Base-by-base conservation (phyloP, 2,329 filamentous ascomycete genomes). In the Ophiostoma pallidulum region DNA sequence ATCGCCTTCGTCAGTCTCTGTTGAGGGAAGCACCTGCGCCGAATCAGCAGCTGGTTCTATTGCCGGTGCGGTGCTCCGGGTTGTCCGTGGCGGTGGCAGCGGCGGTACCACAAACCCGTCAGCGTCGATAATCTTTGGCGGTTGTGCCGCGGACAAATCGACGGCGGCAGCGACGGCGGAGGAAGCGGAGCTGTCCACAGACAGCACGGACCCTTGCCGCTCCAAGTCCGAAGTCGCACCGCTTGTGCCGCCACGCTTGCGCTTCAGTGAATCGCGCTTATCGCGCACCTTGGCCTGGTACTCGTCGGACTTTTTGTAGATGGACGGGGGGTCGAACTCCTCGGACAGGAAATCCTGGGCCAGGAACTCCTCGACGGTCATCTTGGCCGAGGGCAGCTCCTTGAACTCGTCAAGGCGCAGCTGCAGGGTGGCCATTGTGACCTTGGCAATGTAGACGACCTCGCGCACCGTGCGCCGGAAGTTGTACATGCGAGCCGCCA, bases 401-500 rank as follows among this genome's bases (percentile, higher is more conserved):
- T 86, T 88, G 66, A 97, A 98, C 61, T 98, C 92, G 55, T 90
- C 82, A 9, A 98, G 70, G 52, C 92, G 88, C 62, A 91, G 87
- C 59, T 89, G 85, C 51, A 98, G 88, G 8, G 92, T 98, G 52
- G 88, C 78, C 55, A 94, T 94, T 36, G 90, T 94, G 43, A 97
- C 90, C 62, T 96, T 97, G 62, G 96, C 91, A 32, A 96, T 86
- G 62, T 95, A 97, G n/a, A 97, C 91, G 8, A 98, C 86, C 65
- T 98, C 92, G 26, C 89, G 80, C 12, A 94, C 81, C 0, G 89
- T 95, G 16, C 92, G 82, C 38, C 91, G 84, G 62, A 94, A 98
- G 65, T 97, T 97, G 74, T 96, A 94, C 84, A 97, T 97, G 45
- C 92, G 85, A 8, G 92, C 91, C 7, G 92, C 92, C 63, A 98